These are phyloP conservation scores for Geotrichum citri-aurantii DNA, from an alignment of 1,139 yeast species.

Conservation along the genomic window DNA sequence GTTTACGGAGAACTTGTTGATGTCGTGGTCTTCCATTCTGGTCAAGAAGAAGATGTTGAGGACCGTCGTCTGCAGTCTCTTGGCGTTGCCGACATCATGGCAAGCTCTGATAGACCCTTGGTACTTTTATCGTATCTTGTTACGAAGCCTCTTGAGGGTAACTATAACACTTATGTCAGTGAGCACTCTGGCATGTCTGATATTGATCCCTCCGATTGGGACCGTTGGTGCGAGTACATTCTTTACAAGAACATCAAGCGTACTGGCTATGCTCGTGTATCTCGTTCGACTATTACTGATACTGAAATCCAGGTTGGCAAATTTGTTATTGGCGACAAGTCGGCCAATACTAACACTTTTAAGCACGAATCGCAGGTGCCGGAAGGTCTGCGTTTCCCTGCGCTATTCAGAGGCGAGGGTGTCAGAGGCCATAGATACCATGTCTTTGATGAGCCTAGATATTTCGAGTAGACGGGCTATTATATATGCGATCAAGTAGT, in stretches of 20 bases:
- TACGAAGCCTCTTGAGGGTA: slow-evolving; percentile 78
- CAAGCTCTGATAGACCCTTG: slow-evolving; percentile 66
- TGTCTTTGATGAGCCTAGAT: slow-evolving; percentile 83
- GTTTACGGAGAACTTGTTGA: slow-evolving; percentile 82
- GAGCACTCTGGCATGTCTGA: slow-evolving; percentile 82
- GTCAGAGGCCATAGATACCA: slow-evolving; percentile 91
- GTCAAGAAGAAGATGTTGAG: slow-evolving; percentile 95
- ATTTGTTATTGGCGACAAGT: slow-evolving; percentile 54
- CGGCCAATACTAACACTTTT: slow-evolving; percentile 49
- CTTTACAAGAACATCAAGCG: slow-evolving; percentile 80
- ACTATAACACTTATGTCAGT: slow-evolving; percentile 86
- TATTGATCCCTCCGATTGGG: slow-evolving; percentile 91
- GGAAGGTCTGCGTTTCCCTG: slow-evolving; percentile 69
- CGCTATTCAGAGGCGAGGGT: slow-evolving; percentile 83
- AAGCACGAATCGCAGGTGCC: slow-evolving; percentile 56
- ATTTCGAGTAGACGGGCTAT: slow-evolving; percentile 43
- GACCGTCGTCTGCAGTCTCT: slow-evolving; percentile 85
- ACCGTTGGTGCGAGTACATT: slow-evolving; percentile 97
- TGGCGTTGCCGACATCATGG: slow-evolving; percentile 76
- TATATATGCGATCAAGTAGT: not conserved
- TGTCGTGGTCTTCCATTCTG: slow-evolving; percentile 94
- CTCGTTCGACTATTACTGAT: slow-evolving; percentile 91
- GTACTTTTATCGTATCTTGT: slow-evolving; percentile 84
- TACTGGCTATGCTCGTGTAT: slow-evolving; percentile 88
- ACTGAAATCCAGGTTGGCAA: slow-evolving; percentile 95